Evolutionary conservation across 805 yeast genomes (phyloP).

Genomic region (Myxozyma melibiosi): DNA sequence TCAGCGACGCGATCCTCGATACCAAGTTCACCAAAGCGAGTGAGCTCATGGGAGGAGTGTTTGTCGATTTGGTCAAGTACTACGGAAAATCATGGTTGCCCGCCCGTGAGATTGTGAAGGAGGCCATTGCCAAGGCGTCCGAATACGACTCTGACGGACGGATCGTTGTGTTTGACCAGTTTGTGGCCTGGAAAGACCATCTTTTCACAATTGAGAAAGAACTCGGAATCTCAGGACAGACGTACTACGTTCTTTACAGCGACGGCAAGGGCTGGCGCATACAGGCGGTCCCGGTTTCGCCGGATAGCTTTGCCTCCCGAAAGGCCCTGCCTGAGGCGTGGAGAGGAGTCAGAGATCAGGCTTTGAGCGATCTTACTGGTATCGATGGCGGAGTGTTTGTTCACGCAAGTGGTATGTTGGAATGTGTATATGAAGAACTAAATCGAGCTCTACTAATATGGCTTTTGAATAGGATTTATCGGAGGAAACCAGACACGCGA

Average conservation of each 20-base stretch:
- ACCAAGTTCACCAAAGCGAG: conserved; percentile 69
- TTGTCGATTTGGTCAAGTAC: conserved; percentile 63
- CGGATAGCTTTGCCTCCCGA: conserved; percentile 80
- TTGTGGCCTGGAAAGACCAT: conserved; percentile 96
- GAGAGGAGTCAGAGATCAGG: conserved; percentile 95
- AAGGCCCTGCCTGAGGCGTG: conserved; percentile 84
- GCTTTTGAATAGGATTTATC: conserved; percentile 70
- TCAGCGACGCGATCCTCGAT: conserved; percentile 64
- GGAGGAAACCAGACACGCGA: conserved; percentile 88
- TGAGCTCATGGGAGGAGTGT: conserved; percentile 79
- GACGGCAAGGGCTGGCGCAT: conserved; percentile 79
- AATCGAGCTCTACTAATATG: background rate
- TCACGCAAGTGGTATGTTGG: conserved; percentile 58
- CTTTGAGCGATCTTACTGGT: conserved; percentile 70
- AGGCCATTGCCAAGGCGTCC: conserved; percentile 66
- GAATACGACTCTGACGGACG: conserved; percentile 69
- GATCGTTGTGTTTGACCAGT: conserved; percentile 69
- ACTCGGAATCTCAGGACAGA: conserved; percentile 44
- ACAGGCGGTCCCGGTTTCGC: conserved; percentile 83
- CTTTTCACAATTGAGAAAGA: conserved; percentile 68
- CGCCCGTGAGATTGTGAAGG: conserved; percentile 73
- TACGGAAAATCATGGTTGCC: conserved; percentile 90
- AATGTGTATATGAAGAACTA: conserved; percentile 37
- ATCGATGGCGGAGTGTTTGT: conserved; percentile 85
- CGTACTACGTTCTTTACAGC: conserved; percentile 75